These are phyloP conservation scores for Fusarium solani-melongenae DNA, from an alignment of 2,329 filamentous ascomycete genomes.

Conservation along the genomic window DNA sequence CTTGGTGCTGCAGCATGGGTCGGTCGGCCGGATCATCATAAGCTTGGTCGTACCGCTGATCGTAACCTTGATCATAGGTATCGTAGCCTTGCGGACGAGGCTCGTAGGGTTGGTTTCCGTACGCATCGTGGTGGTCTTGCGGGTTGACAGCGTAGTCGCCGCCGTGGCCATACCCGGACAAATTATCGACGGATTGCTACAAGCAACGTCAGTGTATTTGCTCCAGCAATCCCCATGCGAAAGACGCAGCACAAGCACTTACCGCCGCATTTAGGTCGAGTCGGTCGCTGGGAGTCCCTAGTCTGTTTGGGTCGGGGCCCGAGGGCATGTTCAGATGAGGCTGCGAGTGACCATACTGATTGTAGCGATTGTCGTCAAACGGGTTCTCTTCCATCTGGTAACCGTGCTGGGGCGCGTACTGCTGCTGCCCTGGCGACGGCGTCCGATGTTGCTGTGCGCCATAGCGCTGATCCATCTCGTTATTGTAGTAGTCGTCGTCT, in stretches of 20 bases:
- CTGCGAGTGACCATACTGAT: conserved; percentile 46
- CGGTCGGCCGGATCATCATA: conserved; percentile 78
- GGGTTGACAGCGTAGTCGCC: conserved; percentile 54
- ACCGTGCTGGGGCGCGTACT: conserved; percentile 72
- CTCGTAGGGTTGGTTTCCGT: conserved; percentile 86
- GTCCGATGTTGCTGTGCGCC: conserved; percentile 62
- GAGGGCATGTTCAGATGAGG: conserved; percentile 46
- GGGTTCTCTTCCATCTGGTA: conserved; percentile 86
- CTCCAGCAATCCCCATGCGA: background rate
- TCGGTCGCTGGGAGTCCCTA: conserved; percentile 75
- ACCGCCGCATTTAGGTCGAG: conserved; percentile 88
- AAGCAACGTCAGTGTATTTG: conserved; percentile 13
- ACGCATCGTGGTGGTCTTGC: conserved; percentile 72
- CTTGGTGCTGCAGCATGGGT: conserved; percentile 79
- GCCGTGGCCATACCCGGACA: conserved; percentile 60
- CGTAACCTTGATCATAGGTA: conserved; percentile 65
- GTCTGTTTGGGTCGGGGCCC: conserved; percentile 47
- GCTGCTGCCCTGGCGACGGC: conserved; percentile 74
- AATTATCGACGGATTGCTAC: conserved; percentile 65
- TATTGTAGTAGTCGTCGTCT: conserved; percentile 72
- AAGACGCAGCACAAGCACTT: conserved; percentile 51
- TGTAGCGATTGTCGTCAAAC: conserved; percentile 77
- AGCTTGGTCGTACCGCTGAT: conserved; percentile 69
- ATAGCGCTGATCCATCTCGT: conserved; percentile 62
- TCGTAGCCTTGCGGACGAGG: conserved; percentile 69